phyloP scores from a whole-genome alignment of 1,139 yeast species.

The Geotrichum bryndzae region DNA sequence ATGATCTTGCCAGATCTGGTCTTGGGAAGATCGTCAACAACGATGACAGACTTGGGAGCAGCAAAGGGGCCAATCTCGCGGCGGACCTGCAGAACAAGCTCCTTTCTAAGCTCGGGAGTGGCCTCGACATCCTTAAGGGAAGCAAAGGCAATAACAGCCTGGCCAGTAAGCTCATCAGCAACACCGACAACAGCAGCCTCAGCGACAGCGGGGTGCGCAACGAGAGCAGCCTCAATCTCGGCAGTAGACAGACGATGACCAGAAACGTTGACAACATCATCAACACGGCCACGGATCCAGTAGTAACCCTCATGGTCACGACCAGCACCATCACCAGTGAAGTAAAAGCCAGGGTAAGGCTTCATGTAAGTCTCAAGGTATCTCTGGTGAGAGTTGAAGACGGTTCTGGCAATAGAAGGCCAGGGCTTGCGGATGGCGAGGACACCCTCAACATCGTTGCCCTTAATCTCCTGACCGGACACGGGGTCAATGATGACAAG shows the following conservation, averaged over 20 bases:
- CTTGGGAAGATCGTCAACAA: constrained; percentile 90
- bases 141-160: constrained; percentile 92
- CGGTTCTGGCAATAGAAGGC: constrained; percentile 98
- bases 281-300: constrained; percentile 98
- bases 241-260: constrained; percentile 97
- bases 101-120: constrained; percentile 64
- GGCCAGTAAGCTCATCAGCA: constrained; percentile 92
- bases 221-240: constrained; percentile 90
- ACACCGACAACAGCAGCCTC: constrained; percentile 97
- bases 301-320: constrained; percentile 95
- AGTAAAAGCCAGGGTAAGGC: constrained; percentile 94
- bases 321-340: constrained; percentile 99
- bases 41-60: constrained; percentile 85
- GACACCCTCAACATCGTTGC: constrained; percentile 95
- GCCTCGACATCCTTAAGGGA: constrained; percentile 61
- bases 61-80: constrained; percentile 97
- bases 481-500: constrained; percentile 91
- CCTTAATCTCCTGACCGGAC: constrained; percentile 71
- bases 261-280: constrained; percentile 94
- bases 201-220: constrained; percentile 72
- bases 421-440: constrained; percentile 82
- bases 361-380: constrained; percentile 89
- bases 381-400: constrained; percentile 84
- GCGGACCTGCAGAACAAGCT: constrained; percentile 80
- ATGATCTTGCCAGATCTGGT: constrained; percentile 97